phyloP scores from a whole-genome alignment of 2,329 filamentous ascomycete species.

The Fusarium sp. region DNA sequence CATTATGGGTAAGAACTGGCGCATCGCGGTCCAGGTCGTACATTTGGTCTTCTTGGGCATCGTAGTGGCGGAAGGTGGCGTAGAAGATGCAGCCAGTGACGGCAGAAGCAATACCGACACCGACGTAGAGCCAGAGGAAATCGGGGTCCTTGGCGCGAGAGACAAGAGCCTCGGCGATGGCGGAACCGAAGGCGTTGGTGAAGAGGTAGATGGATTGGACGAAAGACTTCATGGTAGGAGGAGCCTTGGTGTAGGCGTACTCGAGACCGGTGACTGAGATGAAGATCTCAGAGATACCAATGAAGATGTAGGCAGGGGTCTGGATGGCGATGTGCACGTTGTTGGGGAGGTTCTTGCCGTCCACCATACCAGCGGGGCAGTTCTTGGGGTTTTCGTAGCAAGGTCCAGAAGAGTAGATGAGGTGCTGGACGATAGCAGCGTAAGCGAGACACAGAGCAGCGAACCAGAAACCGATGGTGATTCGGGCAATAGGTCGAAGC shows the following conservation, averaged over 20 bases:
- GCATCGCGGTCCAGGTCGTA: constrained; percentile 54
- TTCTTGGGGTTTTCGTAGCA: constrained; percentile 60
- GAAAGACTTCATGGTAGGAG: constrained; percentile 74
- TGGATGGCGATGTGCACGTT: constrained; percentile 67
- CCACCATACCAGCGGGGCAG: constrained; percentile 51
- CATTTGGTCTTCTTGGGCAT: constrained; percentile 54
- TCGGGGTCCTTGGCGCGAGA: constrained; percentile 71
- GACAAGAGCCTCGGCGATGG: constrained; percentile 70
- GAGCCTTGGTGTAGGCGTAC: constrained; percentile 80
- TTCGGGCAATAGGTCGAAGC: constrained; percentile 74
- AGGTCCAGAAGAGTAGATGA: constrained; percentile 66
- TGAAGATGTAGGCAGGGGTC: constrained; percentile 66
- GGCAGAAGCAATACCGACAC: constrained; percentile 63
- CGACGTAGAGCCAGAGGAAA: constrained; percentile 74
- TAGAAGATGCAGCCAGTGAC: constrained; percentile 65
- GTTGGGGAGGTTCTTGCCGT: constrained; percentile 52
- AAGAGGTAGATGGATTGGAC: constrained; percentile 69
- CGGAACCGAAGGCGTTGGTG: constrained; percentile 68
- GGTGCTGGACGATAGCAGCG: constrained; percentile 68
- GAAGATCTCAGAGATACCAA: constrained; percentile 70
- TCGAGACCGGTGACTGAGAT: constrained; percentile 76
- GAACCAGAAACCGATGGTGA: constrained; percentile 72
- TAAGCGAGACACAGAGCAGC: constrained; percentile 66
- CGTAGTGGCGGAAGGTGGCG: constrained; percentile 54
- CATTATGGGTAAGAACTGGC: constrained; percentile 40